A percentile compares a stretch with the other conserved stretches of the same genome.
These are phyloP conservation scores for Conticribra guillardii DNA, from an alignment of 108 stramenopile genomes.

Conservation along the genomic window DNA sequence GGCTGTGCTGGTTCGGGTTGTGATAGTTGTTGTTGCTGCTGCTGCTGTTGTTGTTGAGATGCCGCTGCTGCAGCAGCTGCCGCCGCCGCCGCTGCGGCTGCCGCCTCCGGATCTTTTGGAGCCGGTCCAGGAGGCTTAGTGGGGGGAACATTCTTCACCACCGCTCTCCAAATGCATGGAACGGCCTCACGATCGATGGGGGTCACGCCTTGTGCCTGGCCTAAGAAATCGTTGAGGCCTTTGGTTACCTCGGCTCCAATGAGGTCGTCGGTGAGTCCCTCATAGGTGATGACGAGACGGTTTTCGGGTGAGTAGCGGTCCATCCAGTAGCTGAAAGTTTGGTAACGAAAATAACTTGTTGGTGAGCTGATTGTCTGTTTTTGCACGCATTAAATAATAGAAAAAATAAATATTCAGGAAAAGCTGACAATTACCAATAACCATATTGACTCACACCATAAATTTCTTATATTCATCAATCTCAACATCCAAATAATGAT, in stretches of 20 bases:
- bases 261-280: conserved; percentile 51
- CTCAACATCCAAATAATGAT: conserved; percentile 51
- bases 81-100: not conserved
- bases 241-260: conserved; percentile 47
- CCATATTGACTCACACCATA: conserved; percentile 45
- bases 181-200: conserved; percentile 40
- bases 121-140: conserved; percentile 38
- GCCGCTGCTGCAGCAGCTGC: not conserved
- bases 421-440: too few relatives aligned
- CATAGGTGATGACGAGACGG: conserved; percentile 47
- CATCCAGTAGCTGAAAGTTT: conserved; percentile 49
- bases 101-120: not conserved
- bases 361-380: too few relatives aligned
- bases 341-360: not conserved
- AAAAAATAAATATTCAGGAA: conserved; percentile 1
- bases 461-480: conserved; percentile 53
- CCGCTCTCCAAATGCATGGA: conserved; percentile 49
- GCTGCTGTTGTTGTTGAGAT: conserved; percentile 5
- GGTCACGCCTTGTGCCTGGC: conserved; percentile 35
- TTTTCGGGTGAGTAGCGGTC: conserved; percentile 48
- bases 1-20: conserved; percentile 4
- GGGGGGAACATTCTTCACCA: conserved; percentile 50
- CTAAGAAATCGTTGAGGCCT: conserved; percentile 44
- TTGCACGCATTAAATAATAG: not conserved
- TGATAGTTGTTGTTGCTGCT: conserved; percentile 5